A percentile compares a stretch with the other conserved stretches of the same genome.
These are phyloP conservation scores for Spongospora subterranea DNA, from an alignment of 208 protist genomes.

Conservation along the genomic window DNA sequence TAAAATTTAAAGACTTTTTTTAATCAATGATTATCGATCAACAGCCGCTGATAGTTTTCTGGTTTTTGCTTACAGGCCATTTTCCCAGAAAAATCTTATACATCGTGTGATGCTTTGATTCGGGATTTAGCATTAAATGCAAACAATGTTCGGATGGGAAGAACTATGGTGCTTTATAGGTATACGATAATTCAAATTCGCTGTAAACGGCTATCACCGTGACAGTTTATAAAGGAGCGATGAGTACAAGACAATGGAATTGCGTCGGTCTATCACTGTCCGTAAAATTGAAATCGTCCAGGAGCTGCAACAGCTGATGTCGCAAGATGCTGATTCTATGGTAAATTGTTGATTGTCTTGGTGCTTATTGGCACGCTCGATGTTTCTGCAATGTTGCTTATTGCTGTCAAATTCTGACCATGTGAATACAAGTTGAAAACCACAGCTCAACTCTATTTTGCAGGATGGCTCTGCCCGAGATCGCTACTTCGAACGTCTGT, in stretches of 20 bases:
- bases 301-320: conserved; percentile 14
- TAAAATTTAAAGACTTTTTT: background rate
- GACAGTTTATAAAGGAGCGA: conserved; percentile 31
- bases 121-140: background rate
- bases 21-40: background rate
- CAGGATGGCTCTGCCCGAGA: conserved; percentile 37
- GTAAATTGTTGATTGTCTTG: too few species aligned
- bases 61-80: conserved; percentile 20
- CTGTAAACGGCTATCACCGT: background rate
- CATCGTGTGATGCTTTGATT: conserved; percentile 25
- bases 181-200: background rate
- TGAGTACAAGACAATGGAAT: conserved; percentile 60
- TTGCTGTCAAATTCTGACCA: too few species aligned
- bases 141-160: conserved; percentile 43
- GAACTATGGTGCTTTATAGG: conserved; percentile 56
- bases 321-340: too few species aligned
- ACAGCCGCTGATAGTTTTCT: background rate
- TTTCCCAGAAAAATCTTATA: background rate
- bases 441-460: background rate
- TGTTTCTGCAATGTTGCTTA: too few species aligned
- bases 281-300: conserved; percentile 57
- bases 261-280: conserved; percentile 63
- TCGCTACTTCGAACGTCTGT: conserved; percentile 47
- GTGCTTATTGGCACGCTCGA: too few species aligned
- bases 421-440: too few species aligned